Conservation (phyloP, 2,329 filamentous ascomycete genomes). For the Diaporthe australafricana region DNA sequence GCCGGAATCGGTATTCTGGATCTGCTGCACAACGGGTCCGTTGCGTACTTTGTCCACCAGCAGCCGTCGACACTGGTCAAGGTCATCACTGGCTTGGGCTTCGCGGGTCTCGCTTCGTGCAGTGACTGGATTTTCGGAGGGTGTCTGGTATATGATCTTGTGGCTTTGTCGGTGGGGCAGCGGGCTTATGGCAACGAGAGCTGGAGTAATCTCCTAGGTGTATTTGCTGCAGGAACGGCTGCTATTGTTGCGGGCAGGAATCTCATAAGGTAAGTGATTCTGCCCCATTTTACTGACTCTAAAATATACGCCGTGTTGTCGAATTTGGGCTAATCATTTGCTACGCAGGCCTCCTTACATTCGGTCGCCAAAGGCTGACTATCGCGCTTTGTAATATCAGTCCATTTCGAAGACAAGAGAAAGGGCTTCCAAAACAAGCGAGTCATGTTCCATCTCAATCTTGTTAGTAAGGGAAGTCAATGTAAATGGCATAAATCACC, state of each 20-base stretch:
- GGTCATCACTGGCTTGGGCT: constrained; percentile 64
- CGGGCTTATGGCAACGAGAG: constrained; percentile 51
- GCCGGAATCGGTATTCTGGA: constrained; percentile 71
- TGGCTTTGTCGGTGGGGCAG: constrained; percentile 66
- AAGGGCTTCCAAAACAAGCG: too few relatives aligned
- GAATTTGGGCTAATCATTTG: not conserved
- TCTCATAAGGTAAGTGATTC: constrained; percentile 55
- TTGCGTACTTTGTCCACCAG: constrained; percentile 64
- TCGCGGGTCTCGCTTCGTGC: constrained; percentile 57
- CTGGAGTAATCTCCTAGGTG: constrained; percentile 63
- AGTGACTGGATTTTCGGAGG: constrained; percentile 72
- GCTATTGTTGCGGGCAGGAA: constrained; percentile 66
- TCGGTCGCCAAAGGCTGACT: constrained; percentile 6
- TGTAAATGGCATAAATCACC: too few relatives aligned
- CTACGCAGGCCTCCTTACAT: constrained; percentile 37
- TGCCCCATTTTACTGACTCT: not conserved
- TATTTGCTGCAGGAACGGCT: constrained; percentile 63
- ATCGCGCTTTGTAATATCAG: not conserved
- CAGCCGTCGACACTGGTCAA: constrained; percentile 60
- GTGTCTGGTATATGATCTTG: constrained; percentile 68
- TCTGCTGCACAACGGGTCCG: constrained; percentile 67
- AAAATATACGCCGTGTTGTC: too few relatives aligned
- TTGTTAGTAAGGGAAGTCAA: too few relatives aligned
- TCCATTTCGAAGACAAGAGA: too few relatives aligned
- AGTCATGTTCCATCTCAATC: too few relatives aligned